A percentile compares a stretch with the other conserved stretches of the same genome.
phyloP scores from a whole-genome alignment of 371 early-diverging fungal species.

The Funneliformis caledonium region DNA sequence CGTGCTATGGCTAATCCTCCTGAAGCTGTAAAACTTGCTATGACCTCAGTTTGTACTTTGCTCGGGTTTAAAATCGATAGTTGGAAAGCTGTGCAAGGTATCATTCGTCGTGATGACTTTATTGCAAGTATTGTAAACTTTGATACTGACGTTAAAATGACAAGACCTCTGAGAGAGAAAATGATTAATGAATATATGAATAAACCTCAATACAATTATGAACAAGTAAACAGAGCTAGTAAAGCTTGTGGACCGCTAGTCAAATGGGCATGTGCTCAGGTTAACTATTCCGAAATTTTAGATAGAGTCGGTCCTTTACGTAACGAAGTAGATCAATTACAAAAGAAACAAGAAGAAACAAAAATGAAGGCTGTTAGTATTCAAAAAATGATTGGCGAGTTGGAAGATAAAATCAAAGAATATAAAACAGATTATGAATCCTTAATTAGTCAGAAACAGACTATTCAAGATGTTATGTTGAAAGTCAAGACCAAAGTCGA shows the following conservation, averaged over 20 bases:
- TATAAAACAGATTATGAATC: conserved; percentile 98
- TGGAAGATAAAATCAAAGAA: conserved; percentile 84
- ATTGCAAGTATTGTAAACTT: conserved; percentile 96
- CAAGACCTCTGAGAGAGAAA: conserved; percentile 72
- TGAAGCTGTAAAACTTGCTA: conserved; percentile 92
- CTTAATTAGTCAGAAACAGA: conserved; percentile 91
- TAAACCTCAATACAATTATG: conserved; percentile 87
- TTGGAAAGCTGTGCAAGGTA: conserved; percentile 88
- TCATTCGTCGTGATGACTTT: conserved; percentile 97
- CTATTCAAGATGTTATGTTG: conserved; percentile 95
- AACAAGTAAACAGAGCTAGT: conserved; percentile 95
- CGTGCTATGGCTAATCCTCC: conserved; percentile 98
- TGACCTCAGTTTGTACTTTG: conserved; percentile 97
- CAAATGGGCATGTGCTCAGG: conserved; percentile 97
- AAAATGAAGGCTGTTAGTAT: conserved; percentile 74
- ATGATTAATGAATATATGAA: conserved; percentile 79
- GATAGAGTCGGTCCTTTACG: conserved; percentile 96
- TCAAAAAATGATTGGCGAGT: conserved; percentile 79
- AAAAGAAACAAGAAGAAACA: conserved; percentile 79
- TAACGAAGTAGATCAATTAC: conserved; percentile 86
- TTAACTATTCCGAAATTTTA: conserved; percentile 89
- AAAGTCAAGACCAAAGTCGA: conserved; percentile 93
- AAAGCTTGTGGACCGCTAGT: conserved; percentile 98
- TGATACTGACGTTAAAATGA: conserved; percentile 84
- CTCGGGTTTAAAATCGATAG: conserved; percentile 86